Evolutionary conservation across 805 yeast genomes (phyloP).

Genomic region (Nakazawaea ambrosiae): DNA sequence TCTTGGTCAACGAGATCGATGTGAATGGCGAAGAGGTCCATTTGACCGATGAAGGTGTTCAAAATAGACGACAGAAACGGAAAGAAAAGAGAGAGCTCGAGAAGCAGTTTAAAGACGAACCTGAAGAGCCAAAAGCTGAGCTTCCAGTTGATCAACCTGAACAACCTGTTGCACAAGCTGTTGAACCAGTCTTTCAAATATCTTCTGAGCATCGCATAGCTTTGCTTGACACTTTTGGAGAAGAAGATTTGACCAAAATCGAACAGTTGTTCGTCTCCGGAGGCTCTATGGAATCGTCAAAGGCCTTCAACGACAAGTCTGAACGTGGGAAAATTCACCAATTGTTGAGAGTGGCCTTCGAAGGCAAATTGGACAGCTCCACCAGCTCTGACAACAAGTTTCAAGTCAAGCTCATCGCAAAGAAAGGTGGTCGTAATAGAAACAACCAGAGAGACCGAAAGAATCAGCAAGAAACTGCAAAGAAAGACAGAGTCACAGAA

Average conservation of each 20-base stretch:
- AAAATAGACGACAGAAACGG: conserved; percentile 41
- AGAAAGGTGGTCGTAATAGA: conserved; percentile 11
- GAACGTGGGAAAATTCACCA: conserved; percentile 77
- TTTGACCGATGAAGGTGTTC: conserved; percentile 66
- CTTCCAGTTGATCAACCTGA: conserved; percentile 1
- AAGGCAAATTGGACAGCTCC: conserved; percentile 67
- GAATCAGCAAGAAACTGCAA: conserved; percentile 24
- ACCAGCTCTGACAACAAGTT: conserved; percentile 68
- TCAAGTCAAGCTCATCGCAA: conserved; percentile 49
- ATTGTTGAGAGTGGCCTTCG: conserved; percentile 65
- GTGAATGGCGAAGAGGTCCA: conserved; percentile 64
- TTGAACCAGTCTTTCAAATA: conserved; percentile 31
- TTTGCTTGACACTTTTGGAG: conserved; percentile 51
- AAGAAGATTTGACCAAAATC: conserved; percentile 49
- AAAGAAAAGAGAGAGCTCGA: conserved; percentile 34
- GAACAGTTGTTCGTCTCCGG: conserved; percentile 50
- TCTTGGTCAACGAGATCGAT: conserved; percentile 85
- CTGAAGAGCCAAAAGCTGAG: conserved; percentile 14
- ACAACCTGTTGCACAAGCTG: too few species aligned
- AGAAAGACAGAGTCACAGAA: conserved; percentile 16
- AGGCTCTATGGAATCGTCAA: conserved; percentile 48
- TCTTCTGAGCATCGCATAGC: conserved; percentile 37
- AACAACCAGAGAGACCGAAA: not conserved
- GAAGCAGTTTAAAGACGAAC: conserved; percentile 23
- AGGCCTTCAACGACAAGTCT: conserved; percentile 57